A percentile compares a stretch with the other conserved stretches of the same genome.
These are phyloP conservation scores for Niveomyces coronatus DNA, from an alignment of 2,329 filamentous ascomycete genomes.

Conservation along the genomic window DNA sequence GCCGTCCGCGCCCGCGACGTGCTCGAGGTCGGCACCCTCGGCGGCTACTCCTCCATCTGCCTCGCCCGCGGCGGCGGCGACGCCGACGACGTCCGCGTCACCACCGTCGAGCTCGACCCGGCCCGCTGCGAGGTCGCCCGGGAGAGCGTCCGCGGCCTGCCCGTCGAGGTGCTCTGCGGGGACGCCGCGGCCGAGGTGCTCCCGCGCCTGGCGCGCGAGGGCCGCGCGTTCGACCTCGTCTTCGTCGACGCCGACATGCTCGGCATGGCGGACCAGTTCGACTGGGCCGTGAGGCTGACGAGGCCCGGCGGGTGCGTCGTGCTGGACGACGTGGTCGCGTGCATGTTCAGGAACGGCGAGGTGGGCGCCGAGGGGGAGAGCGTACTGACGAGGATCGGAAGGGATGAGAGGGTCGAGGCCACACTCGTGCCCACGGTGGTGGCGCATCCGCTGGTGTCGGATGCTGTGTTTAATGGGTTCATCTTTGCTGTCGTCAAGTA, in stretches of 20 bases:
- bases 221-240: constrained; percentile 33
- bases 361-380: constrained; percentile 10
- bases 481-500: constrained; percentile 3
- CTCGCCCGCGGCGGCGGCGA: constrained; percentile 29
- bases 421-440: constrained; percentile 14
- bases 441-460: constrained; percentile 11
- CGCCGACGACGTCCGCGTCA: constrained; percentile 26
- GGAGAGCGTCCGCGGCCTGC: constrained; percentile 31
- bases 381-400: constrained; percentile 15
- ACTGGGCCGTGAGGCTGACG: constrained; percentile 29
- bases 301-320: constrained; percentile 28
- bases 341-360: constrained; percentile 27
- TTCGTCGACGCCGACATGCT: constrained; percentile 42
- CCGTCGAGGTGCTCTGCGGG: constrained; percentile 33
- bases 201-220: constrained; percentile 26
- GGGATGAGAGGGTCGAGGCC: constrained; percentile 17
- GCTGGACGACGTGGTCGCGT: constrained; percentile 39
- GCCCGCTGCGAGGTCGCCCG: constrained; percentile 34
- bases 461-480: constrained; percentile 8
- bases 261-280: constrained; percentile 37
- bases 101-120: constrained; percentile 36
- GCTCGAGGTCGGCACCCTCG: constrained; percentile 46
- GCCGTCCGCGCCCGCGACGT: constrained; percentile 25
- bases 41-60: constrained; percentile 44
- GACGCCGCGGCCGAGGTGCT: constrained; percentile 26